Percentiles rank a stretch among this genome's conserved stretches.
Conservation (phyloP, 2,329 filamentous ascomycete species). For the Penicillium sumatraense region DNA sequence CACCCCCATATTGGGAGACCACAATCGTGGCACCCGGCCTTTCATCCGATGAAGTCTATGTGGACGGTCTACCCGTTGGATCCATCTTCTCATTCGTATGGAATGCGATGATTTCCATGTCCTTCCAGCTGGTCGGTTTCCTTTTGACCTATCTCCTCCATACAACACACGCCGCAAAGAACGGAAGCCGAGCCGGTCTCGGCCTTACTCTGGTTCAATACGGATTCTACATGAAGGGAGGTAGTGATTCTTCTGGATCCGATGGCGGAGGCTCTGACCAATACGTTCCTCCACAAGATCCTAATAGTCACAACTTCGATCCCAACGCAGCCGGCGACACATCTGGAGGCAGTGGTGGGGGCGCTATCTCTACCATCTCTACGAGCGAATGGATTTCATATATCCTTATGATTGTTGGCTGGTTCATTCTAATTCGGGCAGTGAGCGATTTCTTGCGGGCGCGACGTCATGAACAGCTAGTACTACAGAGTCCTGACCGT, state of each 20-base stretch:
- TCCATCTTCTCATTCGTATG: constrained; percentile 80
- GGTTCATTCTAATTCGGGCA: constrained; percentile 96
- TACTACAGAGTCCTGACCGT: constrained; percentile 88
- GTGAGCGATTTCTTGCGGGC: constrained; percentile 88
- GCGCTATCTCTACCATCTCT: constrained; percentile 62
- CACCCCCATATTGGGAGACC: constrained; percentile 98
- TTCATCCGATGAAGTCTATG: constrained; percentile 92
- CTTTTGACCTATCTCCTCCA: constrained; percentile 96
- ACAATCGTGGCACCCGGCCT: constrained; percentile 93
- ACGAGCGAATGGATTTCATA: constrained; percentile 90
- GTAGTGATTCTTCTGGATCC: constrained; percentile 47
- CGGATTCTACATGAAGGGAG: constrained; percentile 89
- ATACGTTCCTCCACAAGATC: constrained; percentile 73
- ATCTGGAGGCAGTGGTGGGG: constrained; percentile 32
- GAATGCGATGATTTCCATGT: constrained; percentile 94
- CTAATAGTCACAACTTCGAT: constrained; percentile 88
- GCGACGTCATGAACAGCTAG: constrained; percentile 86
- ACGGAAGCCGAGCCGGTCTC: constrained; percentile 90
- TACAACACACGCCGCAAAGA: constrained; percentile 97
- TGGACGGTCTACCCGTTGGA: constrained; percentile 90
- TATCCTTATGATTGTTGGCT: constrained; percentile 92
- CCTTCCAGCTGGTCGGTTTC: constrained; percentile 96
- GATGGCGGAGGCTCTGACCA: constrained; percentile 44
- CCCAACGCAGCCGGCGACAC: constrained; percentile 66
- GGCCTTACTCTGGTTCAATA: constrained; percentile 96